These are phyloP conservation scores for Blastosporella zonata DNA, from an alignment of 1,284 basidiomycete genomes.

Conservation along the genomic window DNA sequence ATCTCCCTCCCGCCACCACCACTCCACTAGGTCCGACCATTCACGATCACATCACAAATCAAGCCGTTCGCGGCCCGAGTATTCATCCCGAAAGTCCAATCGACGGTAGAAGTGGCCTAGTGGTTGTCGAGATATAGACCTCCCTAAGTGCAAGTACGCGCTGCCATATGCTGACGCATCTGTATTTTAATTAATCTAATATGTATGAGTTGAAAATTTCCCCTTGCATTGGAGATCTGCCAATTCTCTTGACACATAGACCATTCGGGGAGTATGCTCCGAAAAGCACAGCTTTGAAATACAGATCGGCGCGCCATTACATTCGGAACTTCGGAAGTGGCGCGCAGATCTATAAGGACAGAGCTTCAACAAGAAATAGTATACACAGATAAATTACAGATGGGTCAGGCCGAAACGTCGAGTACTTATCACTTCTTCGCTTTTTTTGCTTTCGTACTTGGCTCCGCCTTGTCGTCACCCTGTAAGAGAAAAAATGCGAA, in stretches of 20 bases:
- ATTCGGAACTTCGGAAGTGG: too few relatives aligned
- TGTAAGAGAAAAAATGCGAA: constrained; percentile 16
- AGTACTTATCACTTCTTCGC: constrained; percentile 5
- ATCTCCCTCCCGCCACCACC: background rate
- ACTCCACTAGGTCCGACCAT: background rate
- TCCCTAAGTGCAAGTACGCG: background rate
- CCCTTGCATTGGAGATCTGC: too few relatives aligned
- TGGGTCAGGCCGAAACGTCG: too few relatives aligned
- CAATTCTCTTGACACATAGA: too few relatives aligned
- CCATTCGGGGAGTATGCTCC: too few relatives aligned
- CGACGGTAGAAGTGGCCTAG: constrained; percentile 9
- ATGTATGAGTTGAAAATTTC: background rate
- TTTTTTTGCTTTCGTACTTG: constrained; percentile 21
- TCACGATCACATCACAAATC: constrained; percentile 5
- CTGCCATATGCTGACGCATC: too few relatives aligned
- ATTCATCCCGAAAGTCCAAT: constrained; percentile 13
- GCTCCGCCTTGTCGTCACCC: constrained; percentile 39
- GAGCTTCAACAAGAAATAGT: too few relatives aligned
- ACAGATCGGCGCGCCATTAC: too few relatives aligned
- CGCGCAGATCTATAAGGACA: too few relatives aligned
- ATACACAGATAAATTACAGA: too few relatives aligned
- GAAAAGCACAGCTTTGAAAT: too few relatives aligned
- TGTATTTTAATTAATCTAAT: background rate
- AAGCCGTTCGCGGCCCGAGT: constrained; percentile 10
- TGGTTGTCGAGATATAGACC: background rate